These are phyloP conservation scores for Gossypium stocksii DNA, from an alignment of 345 rosid genomes.

Conservation along the genomic window DNA sequence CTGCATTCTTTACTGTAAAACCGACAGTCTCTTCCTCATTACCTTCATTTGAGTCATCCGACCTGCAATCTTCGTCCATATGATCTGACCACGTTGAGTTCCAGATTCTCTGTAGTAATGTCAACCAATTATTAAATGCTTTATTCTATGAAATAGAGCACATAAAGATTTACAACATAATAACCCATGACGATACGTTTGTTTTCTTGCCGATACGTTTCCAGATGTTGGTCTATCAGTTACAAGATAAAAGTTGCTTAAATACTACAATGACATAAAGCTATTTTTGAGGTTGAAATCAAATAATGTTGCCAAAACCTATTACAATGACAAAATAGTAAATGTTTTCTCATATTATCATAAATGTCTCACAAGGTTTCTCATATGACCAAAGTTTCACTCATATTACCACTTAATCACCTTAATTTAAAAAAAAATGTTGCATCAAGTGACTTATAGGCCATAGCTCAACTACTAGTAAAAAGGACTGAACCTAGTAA, in stretches of 20 bases:
- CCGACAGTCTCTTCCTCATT: slow-evolving; percentile 50
- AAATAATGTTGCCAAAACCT: background rate
- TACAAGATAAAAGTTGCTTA: background rate
- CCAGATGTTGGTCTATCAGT: slow-evolving; percentile 33
- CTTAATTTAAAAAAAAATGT: background rate
- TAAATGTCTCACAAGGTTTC: background rate
- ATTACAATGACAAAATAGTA: background rate
- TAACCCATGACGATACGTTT: slow-evolving; percentile 20
- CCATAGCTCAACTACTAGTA: background rate
- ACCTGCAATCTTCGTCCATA: slow-evolving; percentile 22
- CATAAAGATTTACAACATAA: background rate
- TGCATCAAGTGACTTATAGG: background rate
- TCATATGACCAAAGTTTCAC: background rate
- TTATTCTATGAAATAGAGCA: background rate
- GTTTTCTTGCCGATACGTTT: slow-evolving; percentile 63
- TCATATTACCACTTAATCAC: background rate
- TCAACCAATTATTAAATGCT: background rate
- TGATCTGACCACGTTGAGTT: slow-evolving; percentile 29
- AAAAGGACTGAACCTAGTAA: background rate
- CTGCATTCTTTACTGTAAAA: slow-evolving; percentile 67
- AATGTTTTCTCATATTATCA: background rate
- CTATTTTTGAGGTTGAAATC: background rate
- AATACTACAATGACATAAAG: background rate
- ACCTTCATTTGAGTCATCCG: slow-evolving; percentile 18
- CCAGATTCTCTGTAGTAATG: slow-evolving; percentile 36